These are phyloP conservation scores for Sugiyamaella qingdaonensis DNA, from an alignment of 805 yeast species.

Conservation along the genomic window DNA sequence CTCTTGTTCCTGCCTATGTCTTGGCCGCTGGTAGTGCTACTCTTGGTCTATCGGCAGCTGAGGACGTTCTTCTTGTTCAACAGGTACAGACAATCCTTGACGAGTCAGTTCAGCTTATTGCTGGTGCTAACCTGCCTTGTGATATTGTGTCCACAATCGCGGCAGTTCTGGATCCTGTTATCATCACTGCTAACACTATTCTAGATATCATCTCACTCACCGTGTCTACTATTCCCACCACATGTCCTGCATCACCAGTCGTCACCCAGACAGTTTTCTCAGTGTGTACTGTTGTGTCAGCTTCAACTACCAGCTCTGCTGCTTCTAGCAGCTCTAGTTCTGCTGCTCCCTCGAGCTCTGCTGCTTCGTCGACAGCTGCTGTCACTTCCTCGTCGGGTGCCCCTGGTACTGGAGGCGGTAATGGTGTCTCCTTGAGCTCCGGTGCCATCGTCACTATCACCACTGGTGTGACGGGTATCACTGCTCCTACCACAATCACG, in stretches of 20 bases:
- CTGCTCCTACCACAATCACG: not conserved
- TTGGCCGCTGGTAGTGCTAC: slow-evolving; percentile 3
- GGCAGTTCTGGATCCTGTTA: slow-evolving; percentile 2
- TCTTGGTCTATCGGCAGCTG: slow-evolving; percentile 1
- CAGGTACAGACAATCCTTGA: slow-evolving; percentile 1
- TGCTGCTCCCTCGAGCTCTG: not conserved
- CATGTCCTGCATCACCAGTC: slow-evolving; percentile 1
- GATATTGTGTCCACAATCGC: not conserved
- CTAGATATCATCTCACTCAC: not conserved
- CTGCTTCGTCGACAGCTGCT: not conserved
- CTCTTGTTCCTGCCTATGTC: slow-evolving; percentile 5
- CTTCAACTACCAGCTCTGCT: slow-evolving; percentile 1
- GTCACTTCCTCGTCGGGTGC: not conserved
- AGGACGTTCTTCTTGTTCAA: not conserved
- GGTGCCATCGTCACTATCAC: not conserved
- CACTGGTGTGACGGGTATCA: not conserved
- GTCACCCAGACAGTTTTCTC: not conserved
- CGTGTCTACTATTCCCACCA: not conserved
- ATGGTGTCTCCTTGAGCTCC: not conserved
- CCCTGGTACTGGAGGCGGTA: not conserved
- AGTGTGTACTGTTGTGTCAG: slow-evolving; percentile 1
- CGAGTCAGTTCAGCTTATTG: slow-evolving; percentile 2
- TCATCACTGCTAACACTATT: not conserved
- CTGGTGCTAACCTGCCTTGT: slow-evolving; percentile 5
- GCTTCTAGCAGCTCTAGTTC: not conserved